Evolutionary conservation across 148 eudicot genomes (phyloP).

Genomic region (Gaultheria prostrata): DNA sequence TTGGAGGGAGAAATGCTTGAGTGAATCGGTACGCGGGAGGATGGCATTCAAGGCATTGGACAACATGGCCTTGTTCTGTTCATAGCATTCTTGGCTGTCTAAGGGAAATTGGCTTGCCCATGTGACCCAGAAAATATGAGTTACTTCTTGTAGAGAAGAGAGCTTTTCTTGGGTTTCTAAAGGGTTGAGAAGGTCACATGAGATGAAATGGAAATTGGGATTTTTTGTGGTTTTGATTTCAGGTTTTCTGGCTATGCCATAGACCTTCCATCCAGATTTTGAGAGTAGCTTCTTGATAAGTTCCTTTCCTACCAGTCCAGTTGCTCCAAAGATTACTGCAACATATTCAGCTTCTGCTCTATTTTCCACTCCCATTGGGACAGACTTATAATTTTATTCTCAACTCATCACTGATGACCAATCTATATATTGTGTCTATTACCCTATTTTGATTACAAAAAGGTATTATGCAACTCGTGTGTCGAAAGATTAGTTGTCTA

Average conservation of each 20-base stretch:
- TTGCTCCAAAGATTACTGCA: conserved; percentile 76
- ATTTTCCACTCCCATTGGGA: conserved; percentile 26
- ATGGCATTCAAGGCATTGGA: conserved; percentile 59
- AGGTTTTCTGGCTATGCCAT: conserved; percentile 67
- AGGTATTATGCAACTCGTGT: neutral
- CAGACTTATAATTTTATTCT: conserved; percentile 8
- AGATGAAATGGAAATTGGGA: conserved; percentile 51
- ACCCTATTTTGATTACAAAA: neutral
- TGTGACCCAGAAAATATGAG: conserved; percentile 84
- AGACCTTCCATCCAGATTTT: conserved; percentile 63
- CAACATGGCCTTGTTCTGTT: conserved; percentile 80
- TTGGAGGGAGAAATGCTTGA: conserved; percentile 72
- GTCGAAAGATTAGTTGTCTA: neutral
- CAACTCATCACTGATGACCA: neutral
- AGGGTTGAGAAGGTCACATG: conserved; percentile 67
- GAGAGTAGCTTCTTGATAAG: conserved; percentile 52
- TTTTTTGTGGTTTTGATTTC: conserved; percentile 23
- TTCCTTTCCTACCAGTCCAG: conserved; percentile 87
- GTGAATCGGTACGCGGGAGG: conserved; percentile 40
- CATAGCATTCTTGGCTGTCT: conserved; percentile 60
- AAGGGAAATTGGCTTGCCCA: conserved; percentile 76
- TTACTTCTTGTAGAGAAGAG: conserved; percentile 51
- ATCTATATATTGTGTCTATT: neutral
- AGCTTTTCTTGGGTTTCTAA: conserved; percentile 49
- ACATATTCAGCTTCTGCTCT: conserved; percentile 33